Conservation (phyloP, 2,329 filamentous ascomycete genomes). For the Colletotrichum liriopes region DNA sequence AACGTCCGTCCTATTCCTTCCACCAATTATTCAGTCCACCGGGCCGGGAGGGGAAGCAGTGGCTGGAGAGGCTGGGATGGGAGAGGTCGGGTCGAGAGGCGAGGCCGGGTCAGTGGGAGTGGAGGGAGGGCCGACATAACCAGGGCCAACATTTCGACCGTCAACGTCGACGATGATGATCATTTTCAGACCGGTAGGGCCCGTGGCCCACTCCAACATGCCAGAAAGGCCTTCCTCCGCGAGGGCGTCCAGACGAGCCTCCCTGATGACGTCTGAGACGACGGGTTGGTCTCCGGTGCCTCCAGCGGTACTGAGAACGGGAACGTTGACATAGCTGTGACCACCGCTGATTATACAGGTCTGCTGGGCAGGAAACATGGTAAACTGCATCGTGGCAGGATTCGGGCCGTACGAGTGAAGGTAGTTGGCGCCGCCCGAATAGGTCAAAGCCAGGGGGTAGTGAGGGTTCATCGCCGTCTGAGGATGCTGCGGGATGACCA, state of each 20-base stretch:
- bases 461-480: neutral
- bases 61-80: neutral
- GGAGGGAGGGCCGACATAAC: neutral
- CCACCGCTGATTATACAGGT: neutral
- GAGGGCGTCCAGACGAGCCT: conserved; percentile 13
- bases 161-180: conserved; percentile 23
- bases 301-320: neutral
- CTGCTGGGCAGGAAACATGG: neutral
- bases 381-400: neutral
- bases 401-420: conserved; percentile 27
- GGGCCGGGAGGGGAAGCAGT: neutral
- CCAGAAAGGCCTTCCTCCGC: conserved; percentile 1
- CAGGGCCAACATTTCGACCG: neutral
- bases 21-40: neutral
- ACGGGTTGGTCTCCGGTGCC: neutral
- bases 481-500: neutral
- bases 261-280: conserved; percentile 27
- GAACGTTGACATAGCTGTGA: conserved; percentile 11
- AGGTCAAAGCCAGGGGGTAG: conserved; percentile 29
- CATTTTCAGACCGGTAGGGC: conserved; percentile 32
- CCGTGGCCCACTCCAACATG: conserved; percentile 25
- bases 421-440: conserved; percentile 29
- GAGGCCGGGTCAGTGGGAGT: neutral
- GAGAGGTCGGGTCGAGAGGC: neutral
- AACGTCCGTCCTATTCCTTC: neutral